phyloP scores from a whole-genome alignment of 2,329 filamentous ascomycete genomes.

The Pestalotiopsis sp. region DNA sequence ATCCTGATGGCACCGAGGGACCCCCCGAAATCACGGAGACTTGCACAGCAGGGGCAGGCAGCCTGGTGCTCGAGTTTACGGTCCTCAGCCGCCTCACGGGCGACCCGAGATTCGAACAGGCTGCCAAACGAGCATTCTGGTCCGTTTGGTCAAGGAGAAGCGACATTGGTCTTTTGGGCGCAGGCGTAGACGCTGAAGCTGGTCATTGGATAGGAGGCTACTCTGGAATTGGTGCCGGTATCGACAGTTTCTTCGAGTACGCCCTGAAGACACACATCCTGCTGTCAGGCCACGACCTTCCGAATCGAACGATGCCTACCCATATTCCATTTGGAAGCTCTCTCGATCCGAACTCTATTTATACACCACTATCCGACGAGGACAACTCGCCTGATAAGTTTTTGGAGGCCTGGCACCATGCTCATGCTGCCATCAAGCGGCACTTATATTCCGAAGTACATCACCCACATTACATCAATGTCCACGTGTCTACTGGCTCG shows the following conservation, averaged over 20 bases:
- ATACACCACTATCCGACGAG: slow-evolving; percentile 61
- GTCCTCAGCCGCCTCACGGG: slow-evolving; percentile 87
- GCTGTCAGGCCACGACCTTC: slow-evolving; percentile 72
- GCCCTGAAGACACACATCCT: slow-evolving; percentile 92
- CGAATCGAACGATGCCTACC: slow-evolving; percentile 52
- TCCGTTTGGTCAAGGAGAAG: slow-evolving; percentile 91
- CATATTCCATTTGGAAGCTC: slow-evolving; percentile 38
- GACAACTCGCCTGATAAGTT: slow-evolving; percentile 79
- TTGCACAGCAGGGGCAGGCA: slow-evolving; percentile 95
- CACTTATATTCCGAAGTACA: slow-evolving; percentile 87
- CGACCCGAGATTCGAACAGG: slow-evolving; percentile 83
- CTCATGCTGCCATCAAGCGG: slow-evolving; percentile 84
- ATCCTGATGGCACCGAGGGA: slow-evolving; percentile 40
- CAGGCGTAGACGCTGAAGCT: slow-evolving; percentile 88
- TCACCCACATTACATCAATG: slow-evolving; percentile 92
- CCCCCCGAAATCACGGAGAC: slow-evolving; percentile 85
- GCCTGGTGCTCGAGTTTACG: slow-evolving; percentile 89
- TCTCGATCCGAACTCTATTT: slow-evolving; percentile 68
- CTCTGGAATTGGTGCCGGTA: slow-evolving; percentile 93
- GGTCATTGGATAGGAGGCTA: slow-evolving; percentile 87
- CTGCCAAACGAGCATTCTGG: slow-evolving; percentile 94
- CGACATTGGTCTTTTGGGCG: slow-evolving; percentile 83
- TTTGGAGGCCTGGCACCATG: slow-evolving; percentile 79
- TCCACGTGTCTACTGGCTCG: slow-evolving; percentile 85
- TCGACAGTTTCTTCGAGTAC: slow-evolving; percentile 99